Conservation (phyloP, 192 early-diverging fungal genomes). For the Pilaira anomala region DNA sequence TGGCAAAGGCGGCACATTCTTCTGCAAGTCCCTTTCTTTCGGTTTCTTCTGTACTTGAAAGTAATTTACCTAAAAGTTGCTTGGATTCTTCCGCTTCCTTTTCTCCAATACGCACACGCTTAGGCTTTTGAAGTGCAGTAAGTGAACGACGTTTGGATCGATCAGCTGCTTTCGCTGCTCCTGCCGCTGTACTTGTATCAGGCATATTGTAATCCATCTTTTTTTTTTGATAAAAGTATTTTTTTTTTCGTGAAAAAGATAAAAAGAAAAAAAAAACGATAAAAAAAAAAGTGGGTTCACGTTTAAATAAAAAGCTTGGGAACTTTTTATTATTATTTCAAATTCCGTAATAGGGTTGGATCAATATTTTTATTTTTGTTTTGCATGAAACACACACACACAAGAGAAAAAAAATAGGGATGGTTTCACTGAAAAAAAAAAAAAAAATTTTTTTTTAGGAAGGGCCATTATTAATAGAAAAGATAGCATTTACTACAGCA, state of each 20-base stretch:
- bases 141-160: constrained; percentile 15
- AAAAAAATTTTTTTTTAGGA: constrained; percentile 15
- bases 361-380: background rate
- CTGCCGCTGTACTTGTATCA: constrained; percentile 17
- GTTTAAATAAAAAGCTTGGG: too few species aligned
- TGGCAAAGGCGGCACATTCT: constrained; percentile 27
- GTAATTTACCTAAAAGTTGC: constrained; percentile 26
- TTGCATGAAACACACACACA: background rate
- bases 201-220: constrained; percentile 14
- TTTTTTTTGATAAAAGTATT: background rate
- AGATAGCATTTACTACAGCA: constrained; percentile 33
- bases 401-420: background rate
- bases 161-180: constrained; percentile 18
- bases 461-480: constrained; percentile 28
- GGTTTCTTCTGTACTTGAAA: constrained; percentile 13
- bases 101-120: constrained; percentile 19
- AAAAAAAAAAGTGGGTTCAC: background rate
- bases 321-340: too few species aligned
- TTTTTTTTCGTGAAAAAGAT: background rate
- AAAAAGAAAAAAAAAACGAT: constrained; percentile 6
- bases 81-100: constrained; percentile 28
- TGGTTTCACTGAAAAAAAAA: background rate
- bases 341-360: too few species aligned
- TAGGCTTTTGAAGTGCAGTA: constrained; percentile 8
- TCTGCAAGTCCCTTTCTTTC: constrained; percentile 27